phyloP scores from a whole-genome alignment of 371 early-diverging fungal species.

The Dinochytrium kinnereticum region DNA sequence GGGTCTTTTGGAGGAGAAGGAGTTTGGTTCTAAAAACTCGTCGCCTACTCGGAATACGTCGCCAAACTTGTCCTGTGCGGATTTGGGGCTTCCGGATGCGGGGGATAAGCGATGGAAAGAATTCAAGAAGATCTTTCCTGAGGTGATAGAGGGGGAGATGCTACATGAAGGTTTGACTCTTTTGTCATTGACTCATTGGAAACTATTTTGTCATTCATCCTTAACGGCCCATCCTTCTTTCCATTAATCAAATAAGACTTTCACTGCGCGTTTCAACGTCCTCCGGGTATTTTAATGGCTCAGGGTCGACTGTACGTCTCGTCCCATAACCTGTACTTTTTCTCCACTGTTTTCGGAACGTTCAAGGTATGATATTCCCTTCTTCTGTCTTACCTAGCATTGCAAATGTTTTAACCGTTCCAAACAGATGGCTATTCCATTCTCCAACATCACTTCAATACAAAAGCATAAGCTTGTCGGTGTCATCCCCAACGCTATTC shows the following conservation, averaged over 20 bases:
- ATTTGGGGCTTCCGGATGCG: not conserved
- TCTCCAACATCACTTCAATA: not conserved
- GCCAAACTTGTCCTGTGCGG: not conserved
- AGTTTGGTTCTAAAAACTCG: no score
- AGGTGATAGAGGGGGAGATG: not conserved
- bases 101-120: constrained; percentile 6
- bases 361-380: not conserved
- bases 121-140: constrained; percentile 1
- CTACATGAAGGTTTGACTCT: not conserved
- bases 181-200: no score
- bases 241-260: not conserved
- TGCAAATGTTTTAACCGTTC: not conserved
- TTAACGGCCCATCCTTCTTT: no score
- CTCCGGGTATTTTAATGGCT: constrained; percentile 13
- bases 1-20: no score
- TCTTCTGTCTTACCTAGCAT: not conserved
- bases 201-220: no score
- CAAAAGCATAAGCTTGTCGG: constrained; percentile 14
- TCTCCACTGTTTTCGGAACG: not conserved
- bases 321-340: not conserved
- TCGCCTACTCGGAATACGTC: no score
- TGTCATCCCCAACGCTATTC: constrained; percentile 9
- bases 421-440: not conserved
- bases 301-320: constrained; percentile 2
- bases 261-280: constrained; percentile 7